Evolutionary conservation across 768 basidiomycete genomes (phyloP).

Genomic region (Trametes cubensis): DNA sequence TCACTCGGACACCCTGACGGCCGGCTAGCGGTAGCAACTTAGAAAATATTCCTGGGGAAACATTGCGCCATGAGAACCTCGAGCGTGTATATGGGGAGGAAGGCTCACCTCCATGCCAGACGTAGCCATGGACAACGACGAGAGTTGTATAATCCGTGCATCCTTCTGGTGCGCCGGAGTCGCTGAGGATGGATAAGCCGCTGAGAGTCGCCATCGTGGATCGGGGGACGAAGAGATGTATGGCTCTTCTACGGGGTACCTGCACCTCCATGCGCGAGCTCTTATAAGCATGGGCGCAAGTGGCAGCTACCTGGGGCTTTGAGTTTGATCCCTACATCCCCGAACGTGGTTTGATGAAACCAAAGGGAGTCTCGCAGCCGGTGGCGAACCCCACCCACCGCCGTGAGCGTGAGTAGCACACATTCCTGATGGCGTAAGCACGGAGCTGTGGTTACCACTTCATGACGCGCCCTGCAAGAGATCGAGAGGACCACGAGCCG

Average conservation of each 20-base stretch:
- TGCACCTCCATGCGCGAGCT: not conserved
- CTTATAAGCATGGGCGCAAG: not conserved
- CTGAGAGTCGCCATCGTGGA: not conserved
- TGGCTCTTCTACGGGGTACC: too few species aligned
- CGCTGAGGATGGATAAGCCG: not conserved
- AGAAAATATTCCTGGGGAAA: not conserved
- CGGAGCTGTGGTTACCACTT: too few species aligned
- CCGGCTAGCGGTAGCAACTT: conserved; percentile 22
- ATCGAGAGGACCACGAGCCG: too few species aligned
- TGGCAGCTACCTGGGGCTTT: too few species aligned
- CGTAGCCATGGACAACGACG: conserved; percentile 8
- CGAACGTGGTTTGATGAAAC: conserved; percentile 1
- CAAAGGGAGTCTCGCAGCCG: not conserved
- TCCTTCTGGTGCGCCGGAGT: not conserved
- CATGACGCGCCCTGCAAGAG: too few species aligned
- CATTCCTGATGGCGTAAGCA: too few species aligned
- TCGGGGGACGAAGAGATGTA: not conserved
- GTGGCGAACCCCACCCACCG: not conserved
- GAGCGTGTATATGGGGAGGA: too few species aligned
- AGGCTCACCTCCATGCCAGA: conserved; percentile 10
- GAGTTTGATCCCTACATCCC: too few species aligned
- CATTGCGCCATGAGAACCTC: not conserved
- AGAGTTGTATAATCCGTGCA: conserved; percentile 1
- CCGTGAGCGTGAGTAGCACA: not conserved
- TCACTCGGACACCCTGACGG: conserved; percentile 21